Conservation (phyloP, 2,329 filamentous ascomycete species). For the Cyclaneusma minus region DNA sequence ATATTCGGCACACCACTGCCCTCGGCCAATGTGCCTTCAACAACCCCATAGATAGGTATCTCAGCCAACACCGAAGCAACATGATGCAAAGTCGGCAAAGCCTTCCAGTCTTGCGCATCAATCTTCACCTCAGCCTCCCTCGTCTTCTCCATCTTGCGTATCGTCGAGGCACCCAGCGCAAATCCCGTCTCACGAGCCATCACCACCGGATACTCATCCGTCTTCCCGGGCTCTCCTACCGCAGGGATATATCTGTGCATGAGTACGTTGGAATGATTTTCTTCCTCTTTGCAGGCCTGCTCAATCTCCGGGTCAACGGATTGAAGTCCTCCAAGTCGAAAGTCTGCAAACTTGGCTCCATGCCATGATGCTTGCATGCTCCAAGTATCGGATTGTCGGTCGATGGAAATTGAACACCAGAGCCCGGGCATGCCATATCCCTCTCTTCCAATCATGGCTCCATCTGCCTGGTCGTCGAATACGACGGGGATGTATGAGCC, state of each 20-base stretch:
- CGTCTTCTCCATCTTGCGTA: no score
- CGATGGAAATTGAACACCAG: slow-evolving; percentile 25
- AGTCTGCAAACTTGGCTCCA: slow-evolving; percentile 23
- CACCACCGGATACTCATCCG: slow-evolving; percentile 35
- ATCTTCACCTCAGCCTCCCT: slow-evolving; percentile 29
- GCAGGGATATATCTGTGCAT: slow-evolving; percentile 41
- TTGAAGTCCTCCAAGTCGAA: slow-evolving; percentile 21
- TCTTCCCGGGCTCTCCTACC: slow-evolving; percentile 28
- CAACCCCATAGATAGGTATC: slow-evolving; percentile 38
- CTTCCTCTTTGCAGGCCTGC: slow-evolving; percentile 18
- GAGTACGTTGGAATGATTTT: slow-evolving; percentile 27
- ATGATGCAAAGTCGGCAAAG: slow-evolving; percentile 44
- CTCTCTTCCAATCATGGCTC: slow-evolving; percentile 39
- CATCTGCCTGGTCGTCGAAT: slow-evolving; percentile 44
- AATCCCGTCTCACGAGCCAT: slow-evolving; percentile 5
- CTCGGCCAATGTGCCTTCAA: slow-evolving; percentile 38
- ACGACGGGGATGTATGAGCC: slow-evolving; percentile 37
- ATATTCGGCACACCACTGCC: slow-evolving; percentile 36
- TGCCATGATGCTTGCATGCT: slow-evolving; percentile 23
- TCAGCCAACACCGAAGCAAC: slow-evolving; percentile 34
- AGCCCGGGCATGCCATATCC: slow-evolving; percentile 42
- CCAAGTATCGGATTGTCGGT: slow-evolving; percentile 37
- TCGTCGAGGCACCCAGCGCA: no score
- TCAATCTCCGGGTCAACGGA: slow-evolving; percentile 6
- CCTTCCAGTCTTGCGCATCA: slow-evolving; percentile 32